Base-by-base conservation (phyloP, 2,329 filamentous ascomycete genomes). In the Fusarium subtropicale region DNA sequence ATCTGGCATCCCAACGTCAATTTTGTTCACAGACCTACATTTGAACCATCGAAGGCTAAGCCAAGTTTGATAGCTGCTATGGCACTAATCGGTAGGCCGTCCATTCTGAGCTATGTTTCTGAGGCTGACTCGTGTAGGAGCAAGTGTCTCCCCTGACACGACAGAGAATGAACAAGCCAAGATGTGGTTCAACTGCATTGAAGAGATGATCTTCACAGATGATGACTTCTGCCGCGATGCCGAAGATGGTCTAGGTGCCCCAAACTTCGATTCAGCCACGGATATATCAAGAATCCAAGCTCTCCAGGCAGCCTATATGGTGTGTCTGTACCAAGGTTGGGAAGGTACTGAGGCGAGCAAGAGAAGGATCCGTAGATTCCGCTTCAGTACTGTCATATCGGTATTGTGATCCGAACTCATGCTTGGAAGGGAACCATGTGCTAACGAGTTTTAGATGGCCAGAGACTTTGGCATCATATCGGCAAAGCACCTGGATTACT, bases 191-290 rank as follows among this genome's bases (percentile, higher is more conserved):
- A 59, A 59, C 1, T 59, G 24, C 7, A 31, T 59, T 0, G 56
- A 59, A 6, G 56, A 59, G 0, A 59, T 57, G 0, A 22, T 59
- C 0, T 59, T 57, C 1, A 59, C 52, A 0, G 56, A 59, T 12
- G 38, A 57, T 0, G 52, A 57, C 31, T 59, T 59, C 28, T 59
- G 51, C 13, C 39, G 38, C 1, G 52, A 57, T 0, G 18, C 38
- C 2, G 3, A 38, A 3, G 34, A 22, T 6, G 11, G 12, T 4
- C 31, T 38, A 4, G 12, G 11, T 0, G 24, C 1, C 0, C 12
- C 3, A 0, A 15, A 16, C 2, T 13, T 36, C 0, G 22, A 12
- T 5, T 39, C 20, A 0, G 2, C 11, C 0, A 16, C 16, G 0
- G 20, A 38, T 0, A 15, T 59, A 1, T 36, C 56, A 3, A 59